A percentile compares a stretch with the other conserved stretches of the same genome.
Conservation (phyloP, 179 eudicot species). For the Sideroxylon spinosum region DNA sequence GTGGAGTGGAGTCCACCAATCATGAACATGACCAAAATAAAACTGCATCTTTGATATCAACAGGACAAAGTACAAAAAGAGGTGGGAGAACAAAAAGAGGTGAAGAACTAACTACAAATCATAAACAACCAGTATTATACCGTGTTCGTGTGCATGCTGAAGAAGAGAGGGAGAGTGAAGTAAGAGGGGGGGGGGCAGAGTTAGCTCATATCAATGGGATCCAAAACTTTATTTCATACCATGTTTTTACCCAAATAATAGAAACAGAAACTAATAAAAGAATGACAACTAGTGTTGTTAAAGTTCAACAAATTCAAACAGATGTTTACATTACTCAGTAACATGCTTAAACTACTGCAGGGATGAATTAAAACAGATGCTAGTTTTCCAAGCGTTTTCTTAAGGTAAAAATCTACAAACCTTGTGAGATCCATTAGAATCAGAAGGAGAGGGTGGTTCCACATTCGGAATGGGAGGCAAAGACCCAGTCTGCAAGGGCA, state of each 20-base stretch:
- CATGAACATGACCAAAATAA: neutral
- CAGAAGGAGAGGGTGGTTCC: constrained; percentile 65
- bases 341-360: neutral
- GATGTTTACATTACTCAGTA: neutral
- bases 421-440: constrained; percentile 49
- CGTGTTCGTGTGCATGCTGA: no score
- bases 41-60: neutral
- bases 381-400: neutral
- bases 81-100: neutral
- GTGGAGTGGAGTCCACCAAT: neutral
- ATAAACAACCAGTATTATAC: neutral
- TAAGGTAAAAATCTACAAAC: constrained; percentile 25
- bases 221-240: neutral
- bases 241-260: neutral
- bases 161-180: neutral
- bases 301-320: constrained; percentile 1
- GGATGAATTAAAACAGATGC: neutral
- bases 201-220: neutral
- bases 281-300: neutral
- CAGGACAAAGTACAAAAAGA: neutral
- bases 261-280: neutral
- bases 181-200: neutral
- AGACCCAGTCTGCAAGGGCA: constrained; percentile 51
- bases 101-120: neutral
- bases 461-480: constrained; percentile 36